Evolutionary conservation across 2,329 filamentous ascomycete genomes (phyloP).

Genomic region (Fusarium sp.): DNA sequence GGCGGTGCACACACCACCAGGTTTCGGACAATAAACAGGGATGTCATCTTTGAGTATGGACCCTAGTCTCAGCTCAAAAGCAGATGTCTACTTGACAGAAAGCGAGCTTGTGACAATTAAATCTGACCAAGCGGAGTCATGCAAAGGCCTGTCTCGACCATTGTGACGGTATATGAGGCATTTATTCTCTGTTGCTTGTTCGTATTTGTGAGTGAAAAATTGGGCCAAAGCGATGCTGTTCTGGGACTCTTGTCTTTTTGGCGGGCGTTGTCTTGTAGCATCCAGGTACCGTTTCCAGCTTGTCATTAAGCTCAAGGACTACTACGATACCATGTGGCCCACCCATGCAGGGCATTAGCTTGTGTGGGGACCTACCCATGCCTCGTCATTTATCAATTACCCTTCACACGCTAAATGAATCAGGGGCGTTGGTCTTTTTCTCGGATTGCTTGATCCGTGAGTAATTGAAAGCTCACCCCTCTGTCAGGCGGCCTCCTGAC

Average conservation of each 20-base stretch:
- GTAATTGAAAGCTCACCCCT: not conserved
- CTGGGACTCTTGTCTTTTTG: constrained; percentile 24
- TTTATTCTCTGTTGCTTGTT: constrained; percentile 4
- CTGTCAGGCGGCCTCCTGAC: constrained; percentile 3
- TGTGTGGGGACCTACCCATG: not conserved
- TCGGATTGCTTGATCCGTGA: not conserved
- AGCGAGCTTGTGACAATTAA: not conserved
- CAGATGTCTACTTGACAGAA: not conserved
- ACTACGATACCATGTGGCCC: not conserved
- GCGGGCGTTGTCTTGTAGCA: constrained; percentile 13
- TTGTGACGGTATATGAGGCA: constrained; percentile 19
- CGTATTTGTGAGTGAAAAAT: not conserved
- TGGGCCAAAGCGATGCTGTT: constrained; percentile 16
- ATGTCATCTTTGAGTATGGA: no score
- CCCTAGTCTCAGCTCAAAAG: not conserved
- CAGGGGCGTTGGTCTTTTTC: not conserved
- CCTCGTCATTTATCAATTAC: constrained; percentile 6
- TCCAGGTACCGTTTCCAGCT: not conserved
- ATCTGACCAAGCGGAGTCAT: not conserved
- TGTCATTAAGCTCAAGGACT: not conserved
- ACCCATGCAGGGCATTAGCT: not conserved
- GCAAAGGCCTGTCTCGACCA: not conserved
- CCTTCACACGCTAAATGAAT: not conserved
- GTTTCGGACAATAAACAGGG: no score
- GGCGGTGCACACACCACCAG: not conserved